Percentiles rank a stretch among this genome's conserved stretches.
These are phyloP conservation scores for Allomyces macrogynus DNA, from an alignment of 192 early-diverging fungal species.

Conservation along the genomic window DNA sequence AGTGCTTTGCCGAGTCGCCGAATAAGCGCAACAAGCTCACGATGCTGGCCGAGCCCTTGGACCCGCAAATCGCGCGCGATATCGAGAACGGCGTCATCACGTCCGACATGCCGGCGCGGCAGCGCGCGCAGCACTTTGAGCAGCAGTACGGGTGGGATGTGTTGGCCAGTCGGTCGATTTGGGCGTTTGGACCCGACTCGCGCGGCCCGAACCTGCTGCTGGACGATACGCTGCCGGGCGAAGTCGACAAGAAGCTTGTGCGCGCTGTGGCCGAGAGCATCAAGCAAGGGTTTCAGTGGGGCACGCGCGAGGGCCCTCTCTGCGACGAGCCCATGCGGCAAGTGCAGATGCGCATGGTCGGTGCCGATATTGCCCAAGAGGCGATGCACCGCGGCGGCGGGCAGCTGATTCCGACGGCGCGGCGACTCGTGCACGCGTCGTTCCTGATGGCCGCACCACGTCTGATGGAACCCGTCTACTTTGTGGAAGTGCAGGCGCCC, in stretches of 20 bases:
- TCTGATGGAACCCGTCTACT: conserved; percentile 93
- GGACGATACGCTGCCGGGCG: conserved; percentile 87
- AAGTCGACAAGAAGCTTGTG: conserved; percentile 71
- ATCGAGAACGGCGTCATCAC: conserved; percentile 62
- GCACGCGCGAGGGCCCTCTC: conserved; percentile 81
- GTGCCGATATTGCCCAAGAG: conserved; percentile 59
- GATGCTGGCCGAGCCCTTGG: conserved; percentile 85
- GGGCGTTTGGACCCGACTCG: conserved; percentile 94
- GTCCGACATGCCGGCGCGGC: conserved; percentile 46
- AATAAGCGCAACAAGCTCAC: conserved; percentile 97
- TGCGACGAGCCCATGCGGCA: conserved; percentile 94
- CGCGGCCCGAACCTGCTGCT: conserved; percentile 79
- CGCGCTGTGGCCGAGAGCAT: conserved; percentile 62
- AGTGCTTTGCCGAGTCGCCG: conserved; percentile 94
- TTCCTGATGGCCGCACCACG: conserved; percentile 88
- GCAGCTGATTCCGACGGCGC: conserved; percentile 88
- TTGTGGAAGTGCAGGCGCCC: conserved; percentile 91
- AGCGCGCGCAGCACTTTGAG: conserved; percentile 63
- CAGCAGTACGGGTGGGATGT: conserved; percentile 86
- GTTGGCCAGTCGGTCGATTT: conserved; percentile 74
- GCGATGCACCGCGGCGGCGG: conserved; percentile 85
- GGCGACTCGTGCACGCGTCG: conserved; percentile 89
- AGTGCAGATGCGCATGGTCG: conserved; percentile 84
- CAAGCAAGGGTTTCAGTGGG: conserved; percentile 96
- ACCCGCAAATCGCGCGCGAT: conserved; percentile 75